Evolutionary conservation across 2,329 filamentous ascomycete genomes (phyloP).

Genomic region (Fusarium bactridioides): DNA sequence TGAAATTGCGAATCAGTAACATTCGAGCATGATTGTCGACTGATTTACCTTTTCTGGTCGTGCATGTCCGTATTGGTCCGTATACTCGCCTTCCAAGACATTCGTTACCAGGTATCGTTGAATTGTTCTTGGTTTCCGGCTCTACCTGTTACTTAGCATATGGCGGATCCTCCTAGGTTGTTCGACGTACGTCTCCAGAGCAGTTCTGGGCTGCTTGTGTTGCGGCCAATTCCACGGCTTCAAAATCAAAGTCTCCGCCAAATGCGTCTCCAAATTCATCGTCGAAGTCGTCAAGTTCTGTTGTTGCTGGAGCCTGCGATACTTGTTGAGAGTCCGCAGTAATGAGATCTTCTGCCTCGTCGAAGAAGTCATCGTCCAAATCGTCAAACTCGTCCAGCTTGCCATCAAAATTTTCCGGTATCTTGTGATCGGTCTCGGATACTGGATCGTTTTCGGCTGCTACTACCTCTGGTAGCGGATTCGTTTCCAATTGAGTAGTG

Average conservation of each 20-base stretch:
- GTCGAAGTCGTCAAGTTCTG: constrained; percentile 21
- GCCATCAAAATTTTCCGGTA: constrained; percentile 68
- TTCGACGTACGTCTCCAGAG: constrained; percentile 50
- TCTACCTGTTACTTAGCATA: constrained; percentile 74
- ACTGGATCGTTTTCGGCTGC: background rate
- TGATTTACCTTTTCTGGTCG: constrained; percentile 74
- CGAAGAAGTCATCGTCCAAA: constrained; percentile 67
- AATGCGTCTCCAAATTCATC: constrained; percentile 54
- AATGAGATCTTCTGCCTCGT: constrained; percentile 51
- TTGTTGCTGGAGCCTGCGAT: constrained; percentile 7
- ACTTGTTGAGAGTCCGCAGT: constrained; percentile 33
- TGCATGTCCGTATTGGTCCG: constrained; percentile 65
- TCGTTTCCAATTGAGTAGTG: constrained; percentile 39
- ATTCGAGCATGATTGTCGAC: background rate
- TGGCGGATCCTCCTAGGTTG: constrained; percentile 37
- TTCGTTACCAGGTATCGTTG: constrained; percentile 86
- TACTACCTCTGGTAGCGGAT: background rate
- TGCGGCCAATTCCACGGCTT: constrained; percentile 76
- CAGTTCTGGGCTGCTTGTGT: constrained; percentile 67
- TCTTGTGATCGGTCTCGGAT: constrained; percentile 67
- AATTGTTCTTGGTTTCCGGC: constrained; percentile 74
- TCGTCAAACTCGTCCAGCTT: constrained; percentile 68
- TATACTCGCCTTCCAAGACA: constrained; percentile 74
- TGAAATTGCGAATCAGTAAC: constrained; percentile 48
- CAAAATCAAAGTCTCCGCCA: constrained; percentile 80